Base-by-base conservation (phyloP, 202 grass and related monocot genomes). In the Dendrocalamus latiflorus region DNA sequence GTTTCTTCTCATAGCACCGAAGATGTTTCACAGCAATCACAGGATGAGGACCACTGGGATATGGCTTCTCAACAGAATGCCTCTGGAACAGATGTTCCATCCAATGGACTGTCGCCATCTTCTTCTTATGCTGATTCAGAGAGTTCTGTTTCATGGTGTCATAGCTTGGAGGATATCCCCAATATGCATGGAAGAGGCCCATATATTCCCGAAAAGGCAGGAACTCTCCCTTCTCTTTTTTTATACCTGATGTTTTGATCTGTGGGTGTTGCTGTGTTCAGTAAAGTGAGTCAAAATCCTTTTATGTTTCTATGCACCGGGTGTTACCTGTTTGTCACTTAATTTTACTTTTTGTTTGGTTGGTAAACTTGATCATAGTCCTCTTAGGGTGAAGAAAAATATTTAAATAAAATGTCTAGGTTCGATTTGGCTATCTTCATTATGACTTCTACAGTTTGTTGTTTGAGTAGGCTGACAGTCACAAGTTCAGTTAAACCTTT, bases 121-220 rank as follows among this genome's bases (percentile, higher is more conserved):
- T 75, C 53, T 88, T 87, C 71, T 86, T 16, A 63, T 66, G 75
- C 58, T 16, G 77, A 83, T 75, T 89, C 83, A 67, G 70, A 88
- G 3, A 85, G 68, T 81, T 81, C 80, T 43, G 58, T 82, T 77
- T 82, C 84, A 6, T 74, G 55, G 68, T 63, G 20, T 62, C 66
- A 82, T 84, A 59, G 68, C 41, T 83, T 39, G 45, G 82, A 89
- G 42, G 86, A 89, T 89, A 59, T 75, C 36, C 57, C 71, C 39
- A 70, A 47, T 75, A 76, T 64, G 79, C 42, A 78, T 59, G 87
- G 85, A 65, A 89, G 75, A 45, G 77, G 73, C 43, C 81, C 75
- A 6, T 82, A 74, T 81, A 48, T 89, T 85, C 58, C 84, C 22
- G 57, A 83, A 76, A 92, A 71, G 93, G 96, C 94, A 91, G 44